Evolutionary conservation across 177 flowering plant species (phyloP), one percentile per base, ranked within the genome.

Genomic region (Telopea speciosissima): DNA sequence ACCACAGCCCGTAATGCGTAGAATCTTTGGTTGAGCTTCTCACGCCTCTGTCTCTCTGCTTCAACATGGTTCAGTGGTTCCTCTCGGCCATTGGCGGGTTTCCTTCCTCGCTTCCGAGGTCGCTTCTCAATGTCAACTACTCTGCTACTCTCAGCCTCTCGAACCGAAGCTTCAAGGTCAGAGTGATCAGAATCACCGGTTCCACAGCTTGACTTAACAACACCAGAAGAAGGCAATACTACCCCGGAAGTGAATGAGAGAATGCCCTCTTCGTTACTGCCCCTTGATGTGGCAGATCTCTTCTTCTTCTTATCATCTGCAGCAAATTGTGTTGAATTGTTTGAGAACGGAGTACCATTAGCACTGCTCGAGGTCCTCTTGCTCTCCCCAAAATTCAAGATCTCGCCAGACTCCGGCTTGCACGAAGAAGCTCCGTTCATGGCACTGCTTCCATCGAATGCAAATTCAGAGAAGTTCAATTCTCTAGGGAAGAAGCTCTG

Each of bases 21-120:
- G 81, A 96, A 96, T 61, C 88, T 79, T 85, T 96, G 98, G 74
- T 96, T 96, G 21, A 96, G 90, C 83, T 96, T 96, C 84, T 96
- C 99, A 25, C 99, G 77, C 72, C 99, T 79, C 74, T 91, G 98
- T 66, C 99, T 73, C 87, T 96, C 99, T 1, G 99, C 99, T 70
- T 93, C 98, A 0, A 96, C 99, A 62, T 93, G 98, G 72, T 96
- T 96, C 80, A 93, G 64, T 0, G 99, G 97, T 83, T 93, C 97
- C 70, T 89, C 89, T 70, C 98, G 79, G 1, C 99, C 98, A 73
- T 93, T 96, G 0, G 97, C 98, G 0, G 99, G 98, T 33, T 93
- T 96, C 63, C 97, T 73, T 12, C 99, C 99, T 0, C 99, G 80
- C 73, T 96, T 96, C 54, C 93, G 58, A 0, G 99, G 99, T 68